phyloP scores from a whole-genome alignment of 2,329 filamentous ascomycete species.

The Calonectria hawksworthii region DNA sequence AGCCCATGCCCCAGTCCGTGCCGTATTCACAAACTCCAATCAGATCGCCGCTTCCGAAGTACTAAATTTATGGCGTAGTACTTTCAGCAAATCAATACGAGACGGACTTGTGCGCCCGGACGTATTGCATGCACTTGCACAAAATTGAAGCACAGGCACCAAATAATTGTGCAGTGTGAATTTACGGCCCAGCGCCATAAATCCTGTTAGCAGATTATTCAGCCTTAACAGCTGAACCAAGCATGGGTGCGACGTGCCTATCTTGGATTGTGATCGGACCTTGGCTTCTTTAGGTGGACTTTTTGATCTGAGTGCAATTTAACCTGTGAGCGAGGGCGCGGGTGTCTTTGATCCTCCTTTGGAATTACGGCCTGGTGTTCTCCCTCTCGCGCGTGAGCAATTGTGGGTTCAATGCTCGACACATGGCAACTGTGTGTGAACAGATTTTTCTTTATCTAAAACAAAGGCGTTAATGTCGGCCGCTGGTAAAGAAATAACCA shows the following conservation, averaged over 20 bases:
- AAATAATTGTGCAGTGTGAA: not conserved
- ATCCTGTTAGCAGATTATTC: not conserved
- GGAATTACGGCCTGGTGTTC: not conserved
- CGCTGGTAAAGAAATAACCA: not conserved
- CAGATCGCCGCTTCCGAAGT: not conserved
- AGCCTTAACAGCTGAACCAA: not conserved
- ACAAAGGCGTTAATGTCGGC: no score
- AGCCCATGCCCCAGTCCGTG: not conserved
- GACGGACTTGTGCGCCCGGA: not conserved
- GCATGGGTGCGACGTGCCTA: not conserved
- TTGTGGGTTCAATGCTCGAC: no score
- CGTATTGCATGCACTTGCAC: no score
- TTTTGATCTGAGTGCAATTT: not conserved
- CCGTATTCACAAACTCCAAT: not conserved
- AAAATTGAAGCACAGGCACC: no score
- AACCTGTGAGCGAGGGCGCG: not conserved
- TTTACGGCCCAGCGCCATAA: no score
- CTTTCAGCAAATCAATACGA: not conserved
- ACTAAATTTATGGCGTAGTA: not conserved
- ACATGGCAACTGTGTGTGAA: no score
- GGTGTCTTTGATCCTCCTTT: not conserved
- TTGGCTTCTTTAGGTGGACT: not conserved
- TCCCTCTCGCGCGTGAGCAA: not conserved
- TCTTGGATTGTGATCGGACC: not conserved
- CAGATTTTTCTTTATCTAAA: no score